Conservation (phyloP, 2,329 filamentous ascomycete genomes). For the Stagonosporopsis tanaceti region DNA sequence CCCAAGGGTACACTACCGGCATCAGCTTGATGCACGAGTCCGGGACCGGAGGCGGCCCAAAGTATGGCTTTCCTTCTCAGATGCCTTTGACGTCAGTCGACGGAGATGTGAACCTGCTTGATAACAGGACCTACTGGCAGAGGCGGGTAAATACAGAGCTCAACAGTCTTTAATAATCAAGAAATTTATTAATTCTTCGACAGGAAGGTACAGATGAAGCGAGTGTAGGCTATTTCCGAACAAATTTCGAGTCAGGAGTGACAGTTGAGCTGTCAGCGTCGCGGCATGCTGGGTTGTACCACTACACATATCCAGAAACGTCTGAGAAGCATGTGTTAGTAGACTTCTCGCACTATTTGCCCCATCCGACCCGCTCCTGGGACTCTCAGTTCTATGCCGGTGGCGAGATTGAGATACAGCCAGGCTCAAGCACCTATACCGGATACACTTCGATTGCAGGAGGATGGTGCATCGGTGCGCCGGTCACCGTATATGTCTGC, state of each 20-base stretch:
- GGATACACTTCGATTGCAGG: conserved; percentile 46
- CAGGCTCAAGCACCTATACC: conserved; percentile 40
- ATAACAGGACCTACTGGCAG: conserved; percentile 55
- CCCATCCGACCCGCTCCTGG: conserved; percentile 44
- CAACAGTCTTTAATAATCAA: too few relatives aligned
- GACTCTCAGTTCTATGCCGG: conserved; percentile 49
- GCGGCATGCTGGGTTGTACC: conserved; percentile 49
- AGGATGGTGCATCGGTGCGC: conserved; percentile 50
- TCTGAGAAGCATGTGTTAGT: conserved; percentile 55
- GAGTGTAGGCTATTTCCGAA: conserved; percentile 49
- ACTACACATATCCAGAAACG: conserved; percentile 49
- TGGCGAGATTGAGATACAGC: conserved; percentile 45
- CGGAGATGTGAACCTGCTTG: conserved; percentile 52
- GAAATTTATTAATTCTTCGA: background rate
- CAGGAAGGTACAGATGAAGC: conserved; percentile 44
- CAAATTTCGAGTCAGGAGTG: conserved; percentile 46
- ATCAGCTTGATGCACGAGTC: conserved; percentile 52
- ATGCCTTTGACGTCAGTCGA: conserved; percentile 53
- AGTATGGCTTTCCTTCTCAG: conserved; percentile 53
- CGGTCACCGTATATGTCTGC: conserved; percentile 47
- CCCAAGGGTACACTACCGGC: conserved; percentile 50
- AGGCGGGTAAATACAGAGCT: conserved; percentile 27
- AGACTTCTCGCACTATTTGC: conserved; percentile 57
- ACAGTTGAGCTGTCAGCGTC: conserved; percentile 47
- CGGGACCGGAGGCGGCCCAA: conserved; percentile 47